Base-by-base conservation (phyloP, 495 filamentous ascomycete species). In the Podospora conica region DNA sequence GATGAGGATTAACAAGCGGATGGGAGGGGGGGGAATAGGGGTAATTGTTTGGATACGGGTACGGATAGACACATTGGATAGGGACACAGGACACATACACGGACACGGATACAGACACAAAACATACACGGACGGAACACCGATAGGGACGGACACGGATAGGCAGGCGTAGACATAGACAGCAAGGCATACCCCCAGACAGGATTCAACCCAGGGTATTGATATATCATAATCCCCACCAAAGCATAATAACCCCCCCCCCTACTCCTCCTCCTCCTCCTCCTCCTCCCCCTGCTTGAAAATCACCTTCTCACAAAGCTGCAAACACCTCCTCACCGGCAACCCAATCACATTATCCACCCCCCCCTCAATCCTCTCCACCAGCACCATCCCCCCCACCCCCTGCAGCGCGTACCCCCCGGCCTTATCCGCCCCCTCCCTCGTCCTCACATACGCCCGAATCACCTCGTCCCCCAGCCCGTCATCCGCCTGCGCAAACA, bases 261-360 rank as follows among this genome's bases (percentile, higher is more conserved):
- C 61, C 22, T 69, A 62, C 24, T 71, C 74, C 48, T 74, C 74
- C 11, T 72, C 74, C 1, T 73, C 77, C 2, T 73, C 76, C n/a
- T 75, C 81, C 18, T 76, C 77, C 27, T 69, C 76, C 10, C 74
- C 77, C 72, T 85, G 82, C 66, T 74, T 76, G 62, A 86, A 81
- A 66, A 96, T 75, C 24, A 91, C 88, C 82, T 87, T 91, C 82
- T 98, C 92, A 69, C 96, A 93, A 65, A 97, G 72, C 77, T 86
- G 87, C 77, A 97, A 74, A 24, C 88, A 91, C 70, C 87, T 84
- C 73, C 91, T 85, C 63, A 98, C 78, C 29, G 95, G 95, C 80
- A 98, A 75, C n/a, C 96, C 95, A 60, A 98, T 86, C 8, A 98
- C 95, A 80, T 98, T 98, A 83, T 98, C 94, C 72, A 87, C 92